Evolutionary conservation across 2,329 filamentous ascomycete genomes (phyloP).

Genomic region (Ceratocystis cubensis): DNA sequence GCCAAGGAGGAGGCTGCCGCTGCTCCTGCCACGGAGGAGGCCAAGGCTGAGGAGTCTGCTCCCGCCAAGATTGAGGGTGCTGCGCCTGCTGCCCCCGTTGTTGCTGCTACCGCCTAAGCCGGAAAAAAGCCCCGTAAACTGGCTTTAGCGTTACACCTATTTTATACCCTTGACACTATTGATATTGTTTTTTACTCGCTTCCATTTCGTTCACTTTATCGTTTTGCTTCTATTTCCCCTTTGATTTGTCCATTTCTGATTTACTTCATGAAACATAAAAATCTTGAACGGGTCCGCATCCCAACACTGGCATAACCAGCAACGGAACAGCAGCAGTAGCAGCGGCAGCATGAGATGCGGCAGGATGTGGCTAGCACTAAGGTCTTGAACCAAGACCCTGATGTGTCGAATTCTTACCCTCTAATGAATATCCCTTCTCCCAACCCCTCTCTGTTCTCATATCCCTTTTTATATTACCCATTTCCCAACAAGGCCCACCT

Average conservation of each 20-base stretch:
- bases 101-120: constrained; percentile 29
- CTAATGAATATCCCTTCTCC: not conserved
- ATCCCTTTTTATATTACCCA: not conserved
- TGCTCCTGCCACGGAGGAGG: constrained; percentile 31
- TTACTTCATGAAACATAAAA: constrained; percentile 9
- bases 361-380: too few species aligned
- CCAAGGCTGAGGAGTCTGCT: constrained; percentile 29
- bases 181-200: not conserved
- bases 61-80: constrained; percentile 31
- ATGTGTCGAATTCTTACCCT: constrained; percentile 5
- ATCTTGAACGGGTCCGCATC: not conserved
- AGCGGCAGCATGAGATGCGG: not conserved
- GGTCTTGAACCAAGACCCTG: too few species aligned
- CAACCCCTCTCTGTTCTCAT: not conserved
- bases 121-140: constrained; percentile 3
- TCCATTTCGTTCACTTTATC: not conserved
- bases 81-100: constrained; percentile 37
- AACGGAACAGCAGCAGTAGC: not conserved
- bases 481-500: not conserved
- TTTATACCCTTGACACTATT: constrained; percentile 22
- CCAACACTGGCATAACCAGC: not conserved
- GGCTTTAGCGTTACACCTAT: constrained; percentile 8
- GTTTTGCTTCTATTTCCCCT: not conserved
- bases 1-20: constrained; percentile 22
- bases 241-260: constrained; percentile 9